Base-by-base conservation (phyloP, 345 rosid species). In the Salix viminalis region DNA sequence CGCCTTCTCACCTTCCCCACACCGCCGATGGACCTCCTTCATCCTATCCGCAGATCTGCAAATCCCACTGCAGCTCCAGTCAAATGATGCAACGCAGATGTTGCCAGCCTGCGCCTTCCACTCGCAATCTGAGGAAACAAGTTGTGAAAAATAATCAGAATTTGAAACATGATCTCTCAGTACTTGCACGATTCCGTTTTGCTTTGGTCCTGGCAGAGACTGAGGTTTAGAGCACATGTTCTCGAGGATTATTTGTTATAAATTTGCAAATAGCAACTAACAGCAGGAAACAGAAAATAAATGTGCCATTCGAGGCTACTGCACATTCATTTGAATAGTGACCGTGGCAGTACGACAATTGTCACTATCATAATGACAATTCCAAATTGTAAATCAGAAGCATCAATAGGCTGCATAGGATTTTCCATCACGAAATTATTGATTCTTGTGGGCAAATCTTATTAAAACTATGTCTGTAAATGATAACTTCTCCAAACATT, bases 51-150 rank as follows among this genome's bases (percentile, higher is more conserved):
- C 94, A 19, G 99, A 93, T 76, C 89, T 89, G 84, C 99, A 95
- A 58, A 95, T 95, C 48, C 99, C 99, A 13, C 99, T 95, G 89
- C 99, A 95, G 79, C 62, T 95, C 99, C 99, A 95, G 75, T 95
- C 99, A 1, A 91, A 95, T 26, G 99, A 95, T 73, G 99, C 99
- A 67, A 95, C 91, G 34, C 98, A 95, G 14, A 89, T 79, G 87
- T 95, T 95, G 76, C 98, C 99, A 41, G 99, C 98, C 80, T 91
- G 99, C 0, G 99, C 99, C 86, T 95, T 95, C 99, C 97, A 91
- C 41, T 93, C 98, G 7, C 99, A 95, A 78, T 95, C 98, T 95
- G 84, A 86, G 85, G 23, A 28, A 58, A 39, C 73, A 58, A 58
- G 67, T 44, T 10, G 23, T 26, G 37, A 23, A 65, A 65, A 12